These are phyloP conservation scores for Spongiforma sp. DNA, from an alignment of 1,284 basidiomycete genomes.

Conservation along the genomic window DNA sequence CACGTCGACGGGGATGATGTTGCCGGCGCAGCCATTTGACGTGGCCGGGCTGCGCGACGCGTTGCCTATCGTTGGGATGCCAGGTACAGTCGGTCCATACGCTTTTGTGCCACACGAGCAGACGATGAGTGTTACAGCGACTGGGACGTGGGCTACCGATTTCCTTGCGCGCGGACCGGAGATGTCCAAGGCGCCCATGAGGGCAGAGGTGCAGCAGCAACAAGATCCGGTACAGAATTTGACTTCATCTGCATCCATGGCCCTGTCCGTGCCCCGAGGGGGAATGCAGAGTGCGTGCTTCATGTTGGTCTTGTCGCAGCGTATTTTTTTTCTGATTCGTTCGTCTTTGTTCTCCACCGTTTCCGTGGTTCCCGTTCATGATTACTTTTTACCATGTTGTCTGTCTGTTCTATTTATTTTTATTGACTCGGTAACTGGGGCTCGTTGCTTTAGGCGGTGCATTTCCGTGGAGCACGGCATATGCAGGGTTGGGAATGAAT, in stretches of 20 bases:
- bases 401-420: background rate
- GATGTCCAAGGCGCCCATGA: background rate
- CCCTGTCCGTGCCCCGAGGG: conserved; percentile 1
- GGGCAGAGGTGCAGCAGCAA: conserved; percentile 11
- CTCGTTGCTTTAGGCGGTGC: conserved; percentile 28
- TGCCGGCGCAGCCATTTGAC: conserved; percentile 47
- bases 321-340: conserved; percentile 9
- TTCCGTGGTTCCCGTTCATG: background rate
- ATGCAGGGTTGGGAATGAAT: conserved; percentile 41
- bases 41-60: conserved; percentile 59
- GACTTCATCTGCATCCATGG: background rate
- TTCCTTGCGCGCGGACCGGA: conserved; percentile 39
- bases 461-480: conserved; percentile 44
- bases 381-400: background rate
- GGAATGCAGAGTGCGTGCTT: conserved; percentile 25
- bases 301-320: conserved; percentile 3
- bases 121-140: conserved; percentile 16
- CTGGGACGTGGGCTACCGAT: conserved; percentile 45
- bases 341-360: background rate
- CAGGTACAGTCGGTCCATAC: too few species aligned
- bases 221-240: conserved; percentile 15
- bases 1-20: conserved; percentile 10
- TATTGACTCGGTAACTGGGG: background rate
- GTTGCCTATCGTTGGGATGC: conserved; percentile 49
- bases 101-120: conserved; percentile 35